phyloP scores from a whole-genome alignment of 2,329 filamentous ascomycete species.

The Pestalotiopsis sp. region DNA sequence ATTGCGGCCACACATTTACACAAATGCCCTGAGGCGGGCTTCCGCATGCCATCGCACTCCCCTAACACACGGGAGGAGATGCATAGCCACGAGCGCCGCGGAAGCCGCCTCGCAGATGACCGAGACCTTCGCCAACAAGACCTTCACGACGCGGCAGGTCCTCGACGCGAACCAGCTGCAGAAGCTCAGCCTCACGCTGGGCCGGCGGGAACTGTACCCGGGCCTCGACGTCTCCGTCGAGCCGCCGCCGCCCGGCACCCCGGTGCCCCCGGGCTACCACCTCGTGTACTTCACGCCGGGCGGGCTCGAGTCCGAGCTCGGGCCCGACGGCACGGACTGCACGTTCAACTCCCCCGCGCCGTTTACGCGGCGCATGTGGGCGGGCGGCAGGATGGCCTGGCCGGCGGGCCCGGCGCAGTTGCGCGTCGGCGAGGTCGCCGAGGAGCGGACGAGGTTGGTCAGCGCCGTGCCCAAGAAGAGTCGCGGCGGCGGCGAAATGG shows the following conservation, averaged over 20 bases:
- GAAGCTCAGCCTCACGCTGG: slow-evolving; percentile 61
- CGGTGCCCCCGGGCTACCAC: slow-evolving; percentile 62
- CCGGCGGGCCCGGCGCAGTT: slow-evolving; percentile 33
- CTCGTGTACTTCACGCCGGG: slow-evolving; percentile 66
- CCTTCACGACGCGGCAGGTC: slow-evolving; percentile 43
- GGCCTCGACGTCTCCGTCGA: slow-evolving; percentile 40
- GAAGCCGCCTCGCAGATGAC: slow-evolving; percentile 29
- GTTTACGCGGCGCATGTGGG: slow-evolving; percentile 71
- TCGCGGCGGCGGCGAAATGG: slow-evolving; percentile 60
- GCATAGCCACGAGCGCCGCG: slow-evolving; percentile 14
- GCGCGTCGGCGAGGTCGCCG: slow-evolving; percentile 56
- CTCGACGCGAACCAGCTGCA: slow-evolving; percentile 67
- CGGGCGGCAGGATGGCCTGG: slow-evolving; percentile 63
- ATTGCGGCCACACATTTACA: no score
- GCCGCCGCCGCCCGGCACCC: slow-evolving; percentile 45
- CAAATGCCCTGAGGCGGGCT: neutral
- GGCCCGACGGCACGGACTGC: slow-evolving; percentile 62
- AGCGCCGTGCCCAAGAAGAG: slow-evolving; percentile 58
- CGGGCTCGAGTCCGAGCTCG: slow-evolving; percentile 56
- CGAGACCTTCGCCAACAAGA: slow-evolving; percentile 30
- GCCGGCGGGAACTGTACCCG: slow-evolving; percentile 46
- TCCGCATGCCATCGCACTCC: neutral
- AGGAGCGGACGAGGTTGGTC: slow-evolving; percentile 59
- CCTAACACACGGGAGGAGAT: neutral
- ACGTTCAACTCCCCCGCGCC: slow-evolving; percentile 62